Conservation (phyloP, 2,329 filamentous ascomycete species). For the Rhinocladiella similis region DNA sequence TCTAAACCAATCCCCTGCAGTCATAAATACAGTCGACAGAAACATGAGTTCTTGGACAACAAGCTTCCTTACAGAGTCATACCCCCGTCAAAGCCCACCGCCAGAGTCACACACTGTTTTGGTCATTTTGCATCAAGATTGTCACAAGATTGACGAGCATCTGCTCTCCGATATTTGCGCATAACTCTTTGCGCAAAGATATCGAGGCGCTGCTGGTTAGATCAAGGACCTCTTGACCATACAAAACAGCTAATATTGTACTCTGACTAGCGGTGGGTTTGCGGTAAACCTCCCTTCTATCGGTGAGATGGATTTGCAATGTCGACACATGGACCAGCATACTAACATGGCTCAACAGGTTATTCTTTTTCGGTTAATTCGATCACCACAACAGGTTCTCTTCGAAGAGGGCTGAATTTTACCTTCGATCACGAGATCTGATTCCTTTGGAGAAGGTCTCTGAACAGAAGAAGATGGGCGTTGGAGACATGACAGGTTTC, state of each 20-base stretch:
- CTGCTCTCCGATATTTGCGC: constrained; percentile 12
- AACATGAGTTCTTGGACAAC: constrained; percentile 25
- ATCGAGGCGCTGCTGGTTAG: constrained; percentile 11
- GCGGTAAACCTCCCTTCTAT: constrained; percentile 3
- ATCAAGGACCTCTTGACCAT: constrained; percentile 12
- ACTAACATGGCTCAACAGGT: not conserved
- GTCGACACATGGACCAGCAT: not conserved
- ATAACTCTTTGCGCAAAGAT: constrained; percentile 7
- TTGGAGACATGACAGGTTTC: constrained; percentile 9
- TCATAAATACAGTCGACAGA: constrained; percentile 11
- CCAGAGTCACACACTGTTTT: constrained; percentile 27
- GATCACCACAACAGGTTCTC: not conserved
- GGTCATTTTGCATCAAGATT: constrained; percentile 17
- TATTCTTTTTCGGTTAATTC: not conserved
- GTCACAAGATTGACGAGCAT: constrained; percentile 18
- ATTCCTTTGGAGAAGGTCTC: not conserved
- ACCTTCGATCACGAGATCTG: not conserved
- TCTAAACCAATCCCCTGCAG: constrained; percentile 16
- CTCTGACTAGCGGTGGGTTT: constrained; percentile 25
- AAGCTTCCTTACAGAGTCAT: constrained; percentile 17
- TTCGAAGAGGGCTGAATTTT: not conserved
- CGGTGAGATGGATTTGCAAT: constrained; percentile 1
- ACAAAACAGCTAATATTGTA: constrained; percentile 15
- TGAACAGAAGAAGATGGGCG: constrained; percentile 18
- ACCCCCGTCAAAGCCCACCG: constrained; percentile 25